Evolutionary conservation across 1,139 yeast genomes (phyloP).

Genomic region (Geotrichum bryndzae): DNA sequence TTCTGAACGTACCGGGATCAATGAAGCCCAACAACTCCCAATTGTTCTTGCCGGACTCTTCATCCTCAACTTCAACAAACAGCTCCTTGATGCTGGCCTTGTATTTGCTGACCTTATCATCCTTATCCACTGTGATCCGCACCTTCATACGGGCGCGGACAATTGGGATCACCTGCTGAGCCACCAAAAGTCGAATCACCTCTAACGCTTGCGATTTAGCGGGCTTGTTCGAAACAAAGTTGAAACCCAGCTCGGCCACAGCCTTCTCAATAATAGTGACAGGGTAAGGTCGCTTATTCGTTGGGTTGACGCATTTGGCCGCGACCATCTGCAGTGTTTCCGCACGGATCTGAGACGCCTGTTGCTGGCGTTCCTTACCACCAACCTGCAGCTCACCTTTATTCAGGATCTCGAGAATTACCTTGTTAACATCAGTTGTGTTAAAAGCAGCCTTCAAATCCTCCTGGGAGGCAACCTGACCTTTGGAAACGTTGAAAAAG

Average conservation of each 20-base stretch:
- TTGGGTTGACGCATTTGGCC: slow-evolving; percentile 87
- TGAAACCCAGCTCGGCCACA: slow-evolving; percentile 70
- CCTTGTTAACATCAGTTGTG: slow-evolving; percentile 64
- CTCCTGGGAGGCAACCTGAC: slow-evolving; percentile 86
- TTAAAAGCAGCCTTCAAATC: slow-evolving; percentile 73
- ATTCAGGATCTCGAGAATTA: slow-evolving; percentile 70
- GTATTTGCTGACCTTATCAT: slow-evolving; percentile 46
- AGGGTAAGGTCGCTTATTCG: slow-evolving; percentile 83
- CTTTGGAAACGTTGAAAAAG: slow-evolving; percentile 87
- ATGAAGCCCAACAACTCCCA: slow-evolving; percentile 69
- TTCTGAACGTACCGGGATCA: slow-evolving; percentile 83
- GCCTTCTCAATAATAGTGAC: slow-evolving; percentile 92
- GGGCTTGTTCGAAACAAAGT: slow-evolving; percentile 68
- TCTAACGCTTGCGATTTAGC: slow-evolving; percentile 89
- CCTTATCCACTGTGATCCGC: slow-evolving; percentile 44
- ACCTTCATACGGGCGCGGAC: slow-evolving; percentile 93
- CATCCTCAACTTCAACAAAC: slow-evolving; percentile 51
- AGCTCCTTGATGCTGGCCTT: slow-evolving; percentile 48
- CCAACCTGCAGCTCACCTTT: slow-evolving; percentile 94
- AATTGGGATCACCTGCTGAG: slow-evolving; percentile 80
- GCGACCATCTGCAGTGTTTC: slow-evolving; percentile 81
- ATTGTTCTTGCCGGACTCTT: slow-evolving; percentile 40
- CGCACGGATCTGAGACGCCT: slow-evolving; percentile 67
- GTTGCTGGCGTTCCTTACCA: slow-evolving; percentile 83
- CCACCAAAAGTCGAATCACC: slow-evolving; percentile 72